These are phyloP conservation scores for Botrytis porri DNA, from an alignment of 2,329 filamentous ascomycete genomes.

Conservation along the genomic window DNA sequence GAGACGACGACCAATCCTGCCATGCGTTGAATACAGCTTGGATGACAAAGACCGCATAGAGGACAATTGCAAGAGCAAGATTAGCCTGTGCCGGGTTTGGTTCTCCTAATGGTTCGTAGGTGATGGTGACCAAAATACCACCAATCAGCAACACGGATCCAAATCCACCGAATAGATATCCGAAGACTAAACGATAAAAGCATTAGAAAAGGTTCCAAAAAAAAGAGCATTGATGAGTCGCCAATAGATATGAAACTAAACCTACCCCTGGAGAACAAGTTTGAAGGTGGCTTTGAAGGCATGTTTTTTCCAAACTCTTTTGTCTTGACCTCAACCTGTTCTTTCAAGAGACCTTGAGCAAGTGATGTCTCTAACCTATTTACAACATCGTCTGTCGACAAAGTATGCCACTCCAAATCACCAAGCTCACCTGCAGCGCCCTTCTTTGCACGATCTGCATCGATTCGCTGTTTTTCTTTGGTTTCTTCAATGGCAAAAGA, in stretches of 20 bases:
- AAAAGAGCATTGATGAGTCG: not conserved
- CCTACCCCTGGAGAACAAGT: conserved; percentile 47
- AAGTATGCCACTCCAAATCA: conserved; percentile 64
- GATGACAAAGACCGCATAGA: conserved; percentile 65
- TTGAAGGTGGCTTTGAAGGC: conserved; percentile 61
- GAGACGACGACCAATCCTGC: conserved; percentile 70
- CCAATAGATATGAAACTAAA: not conserved
- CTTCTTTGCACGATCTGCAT: conserved; percentile 43
- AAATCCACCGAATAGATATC: conserved; percentile 75
- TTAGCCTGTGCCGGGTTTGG: conserved; percentile 65
- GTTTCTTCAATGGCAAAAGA: conserved; percentile 56
- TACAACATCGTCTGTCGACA: conserved; percentile 55
- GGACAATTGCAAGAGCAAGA: conserved; percentile 67
- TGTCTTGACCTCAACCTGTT: conserved; percentile 52
- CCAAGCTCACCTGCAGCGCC: conserved; percentile 52
- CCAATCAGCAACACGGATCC: conserved; percentile 67
- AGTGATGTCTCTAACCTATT: conserved; percentile 55
- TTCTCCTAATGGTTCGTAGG: conserved; percentile 70
- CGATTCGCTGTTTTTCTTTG: conserved; percentile 45
- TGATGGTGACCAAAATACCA: conserved; percentile 67
- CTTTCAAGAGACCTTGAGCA: conserved; percentile 54
- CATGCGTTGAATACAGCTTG: conserved; percentile 67
- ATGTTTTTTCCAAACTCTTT: conserved; percentile 64
- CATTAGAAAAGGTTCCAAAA: not conserved
- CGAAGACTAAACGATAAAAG: conserved; percentile 42